phyloP scores from a whole-genome alignment of 1,139 yeast species.

The Hansenula sp. region DNA sequence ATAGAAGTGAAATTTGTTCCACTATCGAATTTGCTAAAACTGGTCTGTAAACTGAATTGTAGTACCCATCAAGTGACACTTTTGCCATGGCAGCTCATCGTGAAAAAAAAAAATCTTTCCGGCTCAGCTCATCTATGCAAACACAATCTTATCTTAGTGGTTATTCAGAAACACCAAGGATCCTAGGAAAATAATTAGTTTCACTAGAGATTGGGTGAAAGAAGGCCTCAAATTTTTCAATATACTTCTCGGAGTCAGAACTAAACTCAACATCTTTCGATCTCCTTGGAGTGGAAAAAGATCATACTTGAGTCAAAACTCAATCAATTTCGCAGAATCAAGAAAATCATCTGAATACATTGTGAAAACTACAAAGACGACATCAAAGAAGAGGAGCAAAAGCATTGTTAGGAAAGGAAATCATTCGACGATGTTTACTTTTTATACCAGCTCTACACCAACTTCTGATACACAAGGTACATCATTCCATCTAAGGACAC shows the following conservation, averaged over 20 bases:
- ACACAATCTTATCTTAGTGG: neutral
- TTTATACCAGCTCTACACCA: conserved; percentile 44
- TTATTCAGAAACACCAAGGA: neutral
- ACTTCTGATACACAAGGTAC: conserved; percentile 63
- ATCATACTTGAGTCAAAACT: no score
- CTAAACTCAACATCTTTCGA: neutral
- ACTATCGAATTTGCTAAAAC: neutral
- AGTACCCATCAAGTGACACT: neutral
- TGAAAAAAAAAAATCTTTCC: neutral
- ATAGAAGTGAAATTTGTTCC: neutral
- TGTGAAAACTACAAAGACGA: no score
- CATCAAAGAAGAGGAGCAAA: no score
- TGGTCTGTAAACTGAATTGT: neutral
- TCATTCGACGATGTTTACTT: conserved; percentile 27
- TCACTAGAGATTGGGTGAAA: neutral
- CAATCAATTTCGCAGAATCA: no score
- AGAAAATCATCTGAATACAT: no score
- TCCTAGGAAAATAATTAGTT: neutral
- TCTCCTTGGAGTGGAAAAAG: neutral
- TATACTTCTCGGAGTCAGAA: neutral
- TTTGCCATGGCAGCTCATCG: neutral
- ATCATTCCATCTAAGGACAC: conserved; percentile 46
- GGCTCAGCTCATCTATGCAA: neutral
- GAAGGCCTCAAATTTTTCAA: neutral
- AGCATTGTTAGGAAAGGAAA: neutral